Percentiles rank a stretch among this genome's conserved stretches.
phyloP scores from a whole-genome alignment of 2,329 filamentous ascomycete species.

The Phaeosphaeria sp. region DNA sequence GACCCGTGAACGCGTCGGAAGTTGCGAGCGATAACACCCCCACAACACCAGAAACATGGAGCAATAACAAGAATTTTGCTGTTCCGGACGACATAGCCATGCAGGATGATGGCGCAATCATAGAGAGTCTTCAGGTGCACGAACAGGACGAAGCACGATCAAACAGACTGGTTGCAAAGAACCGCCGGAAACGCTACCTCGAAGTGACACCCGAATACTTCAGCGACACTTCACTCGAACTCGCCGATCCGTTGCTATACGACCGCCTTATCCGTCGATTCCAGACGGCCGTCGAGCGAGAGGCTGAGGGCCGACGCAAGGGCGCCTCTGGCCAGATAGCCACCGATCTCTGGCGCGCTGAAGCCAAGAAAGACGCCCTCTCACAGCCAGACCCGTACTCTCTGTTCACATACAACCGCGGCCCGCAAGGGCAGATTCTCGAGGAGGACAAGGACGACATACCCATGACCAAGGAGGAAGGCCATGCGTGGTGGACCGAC shows the following conservation, averaged over 20 bases:
- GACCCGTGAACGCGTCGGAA: conserved; percentile 23
- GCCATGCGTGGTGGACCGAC: conserved; percentile 70
- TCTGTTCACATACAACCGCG: conserved; percentile 58
- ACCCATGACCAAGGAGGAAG: conserved; percentile 69
- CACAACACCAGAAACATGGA: conserved; percentile 1
- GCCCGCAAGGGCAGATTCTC: conserved; percentile 62
- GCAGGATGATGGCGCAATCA: conserved; percentile 19
- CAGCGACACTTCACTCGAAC: conserved; percentile 63
- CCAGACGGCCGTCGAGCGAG: conserved; percentile 74
- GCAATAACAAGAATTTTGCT: conserved; percentile 6
- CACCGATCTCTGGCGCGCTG: conserved; percentile 76
- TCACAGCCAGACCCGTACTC: conserved; percentile 59
- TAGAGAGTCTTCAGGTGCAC: conserved; percentile 13
- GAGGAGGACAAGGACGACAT: conserved; percentile 65
- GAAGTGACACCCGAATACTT: conserved; percentile 77
- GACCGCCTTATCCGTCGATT: conserved; percentile 79
- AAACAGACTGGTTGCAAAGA: conserved; percentile 65
- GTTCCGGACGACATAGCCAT: conserved; percentile 17
- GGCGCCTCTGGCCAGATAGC: conserved; percentile 82
- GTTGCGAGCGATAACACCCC: conserved; percentile 5
- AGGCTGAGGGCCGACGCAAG: conserved; percentile 73
- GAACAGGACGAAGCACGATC: conserved; percentile 28
- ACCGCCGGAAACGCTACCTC: conserved; percentile 79
- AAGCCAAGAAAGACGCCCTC: conserved; percentile 73
- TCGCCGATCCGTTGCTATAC: conserved; percentile 79